phyloP scores from a whole-genome alignment of 495 filamentous ascomycete genomes.

The Letharia columbiana region DNA sequence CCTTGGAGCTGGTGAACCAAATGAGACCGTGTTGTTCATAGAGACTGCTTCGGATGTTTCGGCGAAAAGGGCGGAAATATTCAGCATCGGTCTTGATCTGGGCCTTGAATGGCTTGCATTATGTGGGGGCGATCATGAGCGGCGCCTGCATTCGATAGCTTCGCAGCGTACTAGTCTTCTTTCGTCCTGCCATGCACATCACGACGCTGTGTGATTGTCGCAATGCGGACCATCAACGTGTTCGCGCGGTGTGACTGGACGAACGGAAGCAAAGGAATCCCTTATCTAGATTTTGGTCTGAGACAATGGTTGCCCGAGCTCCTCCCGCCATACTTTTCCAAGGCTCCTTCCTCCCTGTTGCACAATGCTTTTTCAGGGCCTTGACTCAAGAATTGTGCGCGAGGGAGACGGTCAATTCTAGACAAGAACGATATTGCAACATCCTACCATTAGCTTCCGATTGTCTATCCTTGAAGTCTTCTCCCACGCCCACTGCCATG shows the following conservation, averaged over 20 bases:
- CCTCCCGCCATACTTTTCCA: neutral
- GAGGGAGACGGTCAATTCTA: neutral
- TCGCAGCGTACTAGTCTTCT: neutral
- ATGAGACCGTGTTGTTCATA: too few relatives aligned
- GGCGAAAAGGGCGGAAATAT: neutral
- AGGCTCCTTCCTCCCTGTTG: neutral
- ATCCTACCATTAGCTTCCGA: neutral
- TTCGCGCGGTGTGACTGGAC: neutral
- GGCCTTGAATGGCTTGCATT: neutral
- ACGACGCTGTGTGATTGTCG: neutral
- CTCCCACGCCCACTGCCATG: neutral
- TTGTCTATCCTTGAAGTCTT: neutral
- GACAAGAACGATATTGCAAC: neutral
- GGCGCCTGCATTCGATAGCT: conserved; percentile 1
- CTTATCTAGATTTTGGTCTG: neutral
- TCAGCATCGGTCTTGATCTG: neutral
- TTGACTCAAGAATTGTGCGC: neutral
- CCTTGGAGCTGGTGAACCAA: neutral
- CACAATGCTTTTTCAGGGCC: neutral
- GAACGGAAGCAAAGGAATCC: neutral
- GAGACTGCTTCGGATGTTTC: neutral
- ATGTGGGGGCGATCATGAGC: neutral
- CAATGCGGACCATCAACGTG: neutral
- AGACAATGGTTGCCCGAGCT: neutral
- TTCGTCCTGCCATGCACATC: neutral